These are phyloP conservation scores for Phytomonas sp. DNA, from an alignment of 208 protist genomes.

Conservation along the genomic window DNA sequence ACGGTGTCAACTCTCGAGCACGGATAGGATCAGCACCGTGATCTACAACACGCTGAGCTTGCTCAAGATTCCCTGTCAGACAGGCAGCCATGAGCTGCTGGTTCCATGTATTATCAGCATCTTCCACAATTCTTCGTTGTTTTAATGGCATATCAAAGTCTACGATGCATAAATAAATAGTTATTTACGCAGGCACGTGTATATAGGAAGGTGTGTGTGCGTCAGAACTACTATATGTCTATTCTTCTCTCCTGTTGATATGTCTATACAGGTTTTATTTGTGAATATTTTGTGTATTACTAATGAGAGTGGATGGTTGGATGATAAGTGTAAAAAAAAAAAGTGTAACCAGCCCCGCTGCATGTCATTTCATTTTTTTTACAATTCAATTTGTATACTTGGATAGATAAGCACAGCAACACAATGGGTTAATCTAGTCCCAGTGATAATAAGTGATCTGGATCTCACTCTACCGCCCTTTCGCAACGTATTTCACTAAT, in stretches of 20 bases:
- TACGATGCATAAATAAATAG: neutral
- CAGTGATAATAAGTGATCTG: neutral
- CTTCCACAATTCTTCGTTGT: constrained; percentile 26
- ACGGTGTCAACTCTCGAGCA: constrained; percentile 45
- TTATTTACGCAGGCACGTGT: neutral
- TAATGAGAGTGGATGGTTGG: neutral
- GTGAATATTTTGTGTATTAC: neutral
- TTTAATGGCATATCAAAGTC: neutral
- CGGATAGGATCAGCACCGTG: constrained; percentile 52
- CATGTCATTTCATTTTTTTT: neutral
- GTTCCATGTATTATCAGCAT: constrained; percentile 81
- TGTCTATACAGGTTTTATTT: neutral
- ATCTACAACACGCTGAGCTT: constrained; percentile 27
- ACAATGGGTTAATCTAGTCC: neutral
- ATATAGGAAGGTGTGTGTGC: constrained; percentile 10
- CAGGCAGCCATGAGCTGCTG: constrained; percentile 64
- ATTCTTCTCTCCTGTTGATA: neutral
- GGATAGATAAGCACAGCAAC: neutral
- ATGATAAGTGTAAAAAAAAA: neutral
- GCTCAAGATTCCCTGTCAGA: constrained; percentile 28
- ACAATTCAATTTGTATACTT: neutral
- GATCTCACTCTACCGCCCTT: neutral
- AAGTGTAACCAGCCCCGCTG: neutral
- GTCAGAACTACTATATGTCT: neutral
- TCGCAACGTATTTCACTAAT: neutral